A percentile compares a stretch with the other conserved stretches of the same genome.
Conservation (phyloP, 345 rosid species). For the Garcia nutans region DNA sequence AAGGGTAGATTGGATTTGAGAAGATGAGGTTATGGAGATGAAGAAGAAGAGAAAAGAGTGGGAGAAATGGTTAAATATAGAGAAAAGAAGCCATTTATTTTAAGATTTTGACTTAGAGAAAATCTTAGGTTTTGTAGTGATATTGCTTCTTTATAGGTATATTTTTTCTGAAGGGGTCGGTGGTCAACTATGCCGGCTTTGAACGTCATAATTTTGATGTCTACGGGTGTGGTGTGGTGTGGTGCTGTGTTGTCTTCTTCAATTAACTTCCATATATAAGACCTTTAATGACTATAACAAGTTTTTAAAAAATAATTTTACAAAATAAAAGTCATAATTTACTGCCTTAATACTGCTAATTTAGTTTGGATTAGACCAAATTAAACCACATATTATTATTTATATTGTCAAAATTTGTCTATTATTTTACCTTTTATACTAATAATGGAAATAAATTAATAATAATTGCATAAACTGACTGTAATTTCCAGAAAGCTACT, state of each 20-base stretch:
- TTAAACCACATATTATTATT: no score
- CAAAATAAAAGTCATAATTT: background rate
- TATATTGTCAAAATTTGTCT: no score
- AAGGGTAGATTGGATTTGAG: no score
- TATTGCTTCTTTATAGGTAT: background rate
- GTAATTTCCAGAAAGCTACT: no score
- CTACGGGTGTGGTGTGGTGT: no score
- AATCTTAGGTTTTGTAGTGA: constrained; percentile 22
- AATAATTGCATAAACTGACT: no score
- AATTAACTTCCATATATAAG: background rate
- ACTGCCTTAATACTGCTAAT: no score
- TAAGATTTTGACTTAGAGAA: constrained; percentile 27
- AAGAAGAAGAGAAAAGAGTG: background rate
- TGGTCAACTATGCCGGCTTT: constrained; percentile 67
- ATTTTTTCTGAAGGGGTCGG: constrained; percentile 26
- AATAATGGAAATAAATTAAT: no score
- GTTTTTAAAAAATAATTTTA: background rate
- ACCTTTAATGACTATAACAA: background rate
- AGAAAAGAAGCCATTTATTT: background rate
- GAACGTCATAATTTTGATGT: constrained; percentile 4
- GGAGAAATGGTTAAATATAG: constrained; percentile 25
- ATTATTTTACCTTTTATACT: no score
- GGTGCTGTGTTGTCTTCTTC: background rate
- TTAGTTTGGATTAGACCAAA: background rate
- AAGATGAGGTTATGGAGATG: background rate